Base-by-base conservation (phyloP, 1,284 basidiomycete species). In the Sparassis latifolia region DNA sequence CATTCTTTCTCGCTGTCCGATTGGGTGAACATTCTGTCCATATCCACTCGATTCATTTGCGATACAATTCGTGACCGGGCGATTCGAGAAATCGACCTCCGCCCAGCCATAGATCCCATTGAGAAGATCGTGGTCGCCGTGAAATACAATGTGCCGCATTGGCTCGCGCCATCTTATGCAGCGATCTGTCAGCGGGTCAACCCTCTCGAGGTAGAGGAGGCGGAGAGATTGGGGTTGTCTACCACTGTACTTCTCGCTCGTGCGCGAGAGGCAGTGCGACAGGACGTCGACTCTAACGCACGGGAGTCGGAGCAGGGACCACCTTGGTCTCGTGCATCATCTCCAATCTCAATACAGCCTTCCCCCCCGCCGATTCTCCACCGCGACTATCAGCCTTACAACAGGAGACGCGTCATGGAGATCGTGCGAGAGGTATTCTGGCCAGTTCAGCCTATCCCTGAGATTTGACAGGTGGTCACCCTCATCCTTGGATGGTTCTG, bases 11-110 rank as follows among this genome's bases (percentile, higher is more conserved):
- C 55, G 3, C 30, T 57, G 20, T 3, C 39, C 5, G 48, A 56
- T 31, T 63, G 61, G 61, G 52, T 61, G n/a, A 45, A 54, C 40
- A 47, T 62, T 4, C 52, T 63, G 9, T 61, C 58, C 38, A 50
- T 62, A 38, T 58, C 61, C 5, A 57, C 55, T n/a, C 61, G 59
- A 33, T 53, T 54, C 42, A 42, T 54, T 5, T 62, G 58, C 49
- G 58, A 56, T 37, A 57, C 52, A 37, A 51, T 61, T 30, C 61
- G 58, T 35, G 50, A 48, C 3, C 57, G 59, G 28, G 60, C 61
- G 3, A 61, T 63, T 44, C 52, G 50, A 5, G 58, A 60, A 32
- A 56, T 63, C 32, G 50, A 58, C 35, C 2, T 49, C 40, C 27
- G 35, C 6, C 46, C 53, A 10, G 41, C 47, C 3, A 53, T 58